These are phyloP conservation scores for Arctium minus DNA, from an alignment of 129 eudicot genomes.

Conservation along the genomic window DNA sequence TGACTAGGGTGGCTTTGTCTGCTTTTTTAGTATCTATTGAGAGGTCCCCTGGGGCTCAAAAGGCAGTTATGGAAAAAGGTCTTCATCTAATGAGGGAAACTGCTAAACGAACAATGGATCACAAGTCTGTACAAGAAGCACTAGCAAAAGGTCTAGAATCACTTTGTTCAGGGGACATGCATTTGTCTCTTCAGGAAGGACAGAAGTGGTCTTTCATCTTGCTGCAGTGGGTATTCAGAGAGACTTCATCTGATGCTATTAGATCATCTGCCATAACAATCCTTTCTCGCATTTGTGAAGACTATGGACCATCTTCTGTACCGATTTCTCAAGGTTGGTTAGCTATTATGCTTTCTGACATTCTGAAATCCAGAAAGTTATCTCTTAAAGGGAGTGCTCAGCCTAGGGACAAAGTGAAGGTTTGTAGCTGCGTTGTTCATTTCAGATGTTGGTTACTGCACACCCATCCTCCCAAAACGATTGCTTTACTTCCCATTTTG, in stretches of 20 bases:
- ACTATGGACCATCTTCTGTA: conserved; percentile 80
- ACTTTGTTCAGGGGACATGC: conserved; percentile 56
- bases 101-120: conserved; percentile 64
- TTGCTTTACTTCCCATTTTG: background rate
- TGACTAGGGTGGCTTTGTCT: conserved; percentile 78
- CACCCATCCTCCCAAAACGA: background rate
- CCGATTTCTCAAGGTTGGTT: conserved; percentile 98
- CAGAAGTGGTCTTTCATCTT: conserved; percentile 79
- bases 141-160: conserved; percentile 85
- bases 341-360: conserved; percentile 69
- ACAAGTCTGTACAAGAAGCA: conserved; percentile 72
- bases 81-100: conserved; percentile 79
- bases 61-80: conserved; percentile 75
- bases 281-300: conserved; percentile 78
- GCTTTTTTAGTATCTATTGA: conserved; percentile 78
- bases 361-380: conserved; percentile 54
- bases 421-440: conserved; percentile 24
- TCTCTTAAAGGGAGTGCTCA: conserved; percentile 61
- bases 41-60: conserved; percentile 57
- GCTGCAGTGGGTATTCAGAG: conserved; percentile 72
- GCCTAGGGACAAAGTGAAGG: conserved; percentile 87
- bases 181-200: conserved; percentile 84
- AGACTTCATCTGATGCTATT: conserved; percentile 52
- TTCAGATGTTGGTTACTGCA: conserved; percentile 3
- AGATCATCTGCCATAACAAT: conserved; percentile 68